Percentiles rank a stretch among this genome's conserved stretches.
These are phyloP conservation scores for Pleurotus giganteus DNA, from an alignment of 768 basidiomycete genomes.

Conservation along the genomic window DNA sequence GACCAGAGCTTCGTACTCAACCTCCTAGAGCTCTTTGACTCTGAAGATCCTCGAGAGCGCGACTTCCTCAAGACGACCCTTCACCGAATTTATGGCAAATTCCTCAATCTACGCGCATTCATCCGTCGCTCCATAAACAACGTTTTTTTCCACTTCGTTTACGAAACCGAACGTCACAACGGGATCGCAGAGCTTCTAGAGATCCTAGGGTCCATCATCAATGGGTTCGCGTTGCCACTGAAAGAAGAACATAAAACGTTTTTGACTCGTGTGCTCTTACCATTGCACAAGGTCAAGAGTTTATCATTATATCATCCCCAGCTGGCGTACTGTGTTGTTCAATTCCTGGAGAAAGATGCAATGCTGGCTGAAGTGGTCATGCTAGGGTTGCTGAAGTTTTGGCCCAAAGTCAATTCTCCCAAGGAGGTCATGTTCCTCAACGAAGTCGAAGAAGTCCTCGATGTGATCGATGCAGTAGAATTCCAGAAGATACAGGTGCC, in stretches of 20 bases:
- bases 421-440: conserved; percentile 99
- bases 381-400: conserved; percentile 92
- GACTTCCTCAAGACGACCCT: conserved; percentile 99
- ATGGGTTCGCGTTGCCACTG: conserved; percentile 95
- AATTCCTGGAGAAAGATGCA: conserved; percentile 97
- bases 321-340: conserved; percentile 97
- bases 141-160: conserved; percentile 98
- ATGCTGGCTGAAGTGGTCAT: conserved; percentile 93
- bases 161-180: conserved; percentile 98
- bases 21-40: conserved; percentile 96
- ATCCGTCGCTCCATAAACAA: conserved; percentile 99
- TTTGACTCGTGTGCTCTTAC: conserved; percentile 89
- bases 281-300: conserved; percentile 96
- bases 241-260: conserved; percentile 99
- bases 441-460: conserved; percentile 97
- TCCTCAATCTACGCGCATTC: conserved; percentile 97
- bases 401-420: conserved; percentile 99
- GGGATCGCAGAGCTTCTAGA: conserved; percentile 98
- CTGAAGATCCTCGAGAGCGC: conserved; percentile 97
- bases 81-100: conserved; percentile 99
- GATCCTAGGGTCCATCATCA: conserved; percentile 99
- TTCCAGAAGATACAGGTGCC: conserved; percentile 95
- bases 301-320: conserved; percentile 99
- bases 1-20: conserved; percentile 95
- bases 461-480: conserved; percentile 95